Evolutionary conservation across 2,329 filamentous ascomycete species (phyloP).

Genomic region (Aspergillus pseudoglaucus): DNA sequence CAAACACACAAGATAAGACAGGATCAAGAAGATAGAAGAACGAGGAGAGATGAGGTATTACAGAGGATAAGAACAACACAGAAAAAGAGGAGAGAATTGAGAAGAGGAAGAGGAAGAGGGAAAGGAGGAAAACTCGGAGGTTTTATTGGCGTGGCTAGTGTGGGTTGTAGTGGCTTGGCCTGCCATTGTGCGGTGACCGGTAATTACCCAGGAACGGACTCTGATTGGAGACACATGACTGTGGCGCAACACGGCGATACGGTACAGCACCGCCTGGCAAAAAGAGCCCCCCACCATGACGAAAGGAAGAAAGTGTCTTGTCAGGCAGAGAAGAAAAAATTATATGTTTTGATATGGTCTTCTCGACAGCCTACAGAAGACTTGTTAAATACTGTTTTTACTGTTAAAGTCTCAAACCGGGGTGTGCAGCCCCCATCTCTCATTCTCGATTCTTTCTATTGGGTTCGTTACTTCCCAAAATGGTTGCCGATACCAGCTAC

Average conservation of each 20-base stretch:
- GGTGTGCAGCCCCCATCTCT: background rate
- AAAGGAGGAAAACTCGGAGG: slow-evolving; percentile 2
- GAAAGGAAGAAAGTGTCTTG: slow-evolving; percentile 17
- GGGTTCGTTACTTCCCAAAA: slow-evolving; percentile 34
- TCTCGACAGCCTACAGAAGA: background rate
- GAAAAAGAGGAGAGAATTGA: background rate
- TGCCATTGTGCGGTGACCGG: background rate
- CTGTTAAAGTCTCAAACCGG: background rate
- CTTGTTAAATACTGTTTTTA: background rate
- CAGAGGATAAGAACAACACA: slow-evolving; percentile 2
- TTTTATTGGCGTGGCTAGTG: background rate
- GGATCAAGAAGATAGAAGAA: slow-evolving; percentile 2
- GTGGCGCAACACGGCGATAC: background rate
- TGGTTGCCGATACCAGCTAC: slow-evolving; percentile 85
- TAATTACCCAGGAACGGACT: background rate
- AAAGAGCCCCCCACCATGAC: slow-evolving; percentile 17
- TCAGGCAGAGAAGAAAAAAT: slow-evolving; percentile 17
- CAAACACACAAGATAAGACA: slow-evolving; percentile 1
- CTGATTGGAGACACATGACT: background rate
- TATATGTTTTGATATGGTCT: background rate
- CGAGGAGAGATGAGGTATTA: background rate
- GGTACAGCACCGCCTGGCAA: background rate
- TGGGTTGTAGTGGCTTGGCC: background rate
- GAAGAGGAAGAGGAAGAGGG: slow-evolving; percentile 3
- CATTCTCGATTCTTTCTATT: background rate